Evolutionary conservation across 164 flowering plant species (phyloP).

Genomic region (Tinospora cordifolia): DNA sequence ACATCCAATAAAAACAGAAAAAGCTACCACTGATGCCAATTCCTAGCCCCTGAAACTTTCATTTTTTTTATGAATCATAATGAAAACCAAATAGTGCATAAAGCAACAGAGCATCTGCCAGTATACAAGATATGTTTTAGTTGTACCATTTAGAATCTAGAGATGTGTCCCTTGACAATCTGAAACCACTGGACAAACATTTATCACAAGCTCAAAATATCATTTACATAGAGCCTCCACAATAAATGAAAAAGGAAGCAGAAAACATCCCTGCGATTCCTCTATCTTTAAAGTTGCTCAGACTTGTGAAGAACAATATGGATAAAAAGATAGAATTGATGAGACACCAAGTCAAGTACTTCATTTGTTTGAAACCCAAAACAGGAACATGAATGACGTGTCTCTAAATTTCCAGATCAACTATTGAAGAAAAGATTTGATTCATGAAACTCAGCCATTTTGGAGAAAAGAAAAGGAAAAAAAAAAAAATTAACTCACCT

Average conservation of each 20-base stretch:
- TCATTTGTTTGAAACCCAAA: background rate
- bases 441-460: background rate
- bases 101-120: too few species aligned
- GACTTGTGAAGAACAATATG: background rate
- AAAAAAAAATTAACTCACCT: background rate
- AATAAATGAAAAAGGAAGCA: background rate
- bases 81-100: too few species aligned
- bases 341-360: background rate
- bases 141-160: too few species aligned
- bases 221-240: too few species aligned
- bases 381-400: background rate
- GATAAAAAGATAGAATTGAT: background rate
- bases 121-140: too few species aligned
- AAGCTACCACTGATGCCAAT: too few species aligned
- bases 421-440: background rate
- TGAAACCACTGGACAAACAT: too few species aligned
- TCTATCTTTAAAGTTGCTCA: background rate
- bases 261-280: background rate
- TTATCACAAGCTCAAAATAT: too few species aligned
- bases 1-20: too few species aligned
- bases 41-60: too few species aligned
- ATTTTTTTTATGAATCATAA: too few species aligned
- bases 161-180: too few species aligned
- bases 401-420: background rate
- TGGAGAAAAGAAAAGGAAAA: background rate